Percentiles rank a stretch among this genome's conserved stretches.
Evolutionary conservation across 352 stramenopile genomes (phyloP).

Genomic region (Pythium myriotylum): DNA sequence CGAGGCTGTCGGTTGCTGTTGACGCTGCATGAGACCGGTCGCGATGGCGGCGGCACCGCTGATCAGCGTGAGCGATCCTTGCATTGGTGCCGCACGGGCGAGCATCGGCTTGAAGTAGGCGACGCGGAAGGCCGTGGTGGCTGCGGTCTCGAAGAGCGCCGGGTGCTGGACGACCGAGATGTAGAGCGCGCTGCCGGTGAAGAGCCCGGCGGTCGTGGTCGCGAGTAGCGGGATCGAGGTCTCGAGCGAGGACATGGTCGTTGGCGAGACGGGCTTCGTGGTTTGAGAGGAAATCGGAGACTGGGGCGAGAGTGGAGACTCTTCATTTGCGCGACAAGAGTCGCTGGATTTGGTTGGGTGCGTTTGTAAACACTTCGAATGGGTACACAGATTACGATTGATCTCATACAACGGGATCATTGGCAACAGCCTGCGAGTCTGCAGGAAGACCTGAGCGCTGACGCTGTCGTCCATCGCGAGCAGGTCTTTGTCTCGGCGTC

Average conservation of each 20-base stretch:
- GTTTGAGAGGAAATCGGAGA: no score
- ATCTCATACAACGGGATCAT: no score
- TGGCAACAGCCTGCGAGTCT: no score
- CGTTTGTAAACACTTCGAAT: no score
- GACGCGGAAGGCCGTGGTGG: conserved; percentile 15
- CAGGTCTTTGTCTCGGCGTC: no score
- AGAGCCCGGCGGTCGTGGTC: conserved; percentile 28
- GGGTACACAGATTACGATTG: no score
- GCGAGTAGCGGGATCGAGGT: conserved; percentile 3
- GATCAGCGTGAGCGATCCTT: conserved; percentile 22
- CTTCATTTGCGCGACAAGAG: no score
- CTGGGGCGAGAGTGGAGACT: no score
- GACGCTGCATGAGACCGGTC: conserved; percentile 17
- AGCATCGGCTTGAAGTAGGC: conserved; percentile 41
- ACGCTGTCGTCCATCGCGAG: no score
- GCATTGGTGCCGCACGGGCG: conserved; percentile 19
- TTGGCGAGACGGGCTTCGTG: no score
- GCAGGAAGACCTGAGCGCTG: no score
- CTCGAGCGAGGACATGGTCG: neutral
- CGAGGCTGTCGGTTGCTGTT: neutral
- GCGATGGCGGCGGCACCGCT: conserved; percentile 29
- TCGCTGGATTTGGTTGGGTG: no score
- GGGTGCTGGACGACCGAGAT: conserved; percentile 42
- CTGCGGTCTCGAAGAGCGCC: conserved; percentile 5
- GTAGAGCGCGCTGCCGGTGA: conserved; percentile 37